These are phyloP conservation scores for Fusarium temperatum DNA, from an alignment of 2,329 filamentous ascomycete genomes.

Conservation along the genomic window DNA sequence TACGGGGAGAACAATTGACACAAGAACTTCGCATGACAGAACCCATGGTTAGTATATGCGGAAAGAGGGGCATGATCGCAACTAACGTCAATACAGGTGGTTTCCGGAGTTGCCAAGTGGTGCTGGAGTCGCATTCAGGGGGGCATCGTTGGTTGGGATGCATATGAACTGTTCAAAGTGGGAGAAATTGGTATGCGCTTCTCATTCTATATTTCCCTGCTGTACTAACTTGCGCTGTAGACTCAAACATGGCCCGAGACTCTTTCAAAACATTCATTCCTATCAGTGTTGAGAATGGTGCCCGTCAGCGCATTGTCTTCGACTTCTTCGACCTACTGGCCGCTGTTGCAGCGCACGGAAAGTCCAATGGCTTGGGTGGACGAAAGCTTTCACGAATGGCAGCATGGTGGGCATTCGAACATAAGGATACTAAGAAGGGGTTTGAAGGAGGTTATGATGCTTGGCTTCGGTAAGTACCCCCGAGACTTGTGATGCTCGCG, in stretches of 20 bases:
- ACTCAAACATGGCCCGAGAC: conserved; percentile 90
- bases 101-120: conserved; percentile 96
- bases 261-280: conserved; percentile 98
- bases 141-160: conserved; percentile 95
- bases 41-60: conserved; percentile 75
- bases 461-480: conserved; percentile 75
- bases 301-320: conserved; percentile 88
- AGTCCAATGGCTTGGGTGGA: conserved; percentile 90
- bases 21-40: conserved; percentile 94
- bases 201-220: not conserved
- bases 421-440: conserved; percentile 84
- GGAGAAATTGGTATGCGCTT: conserved; percentile 79
- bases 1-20: conserved; percentile 74
- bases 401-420: conserved; percentile 98
- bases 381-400: conserved; percentile 94
- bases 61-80: not conserved
- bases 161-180: conserved; percentile 94
- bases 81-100: conserved; percentile 67
- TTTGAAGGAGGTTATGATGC: conserved; percentile 94
- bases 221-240: conserved; percentile 56
- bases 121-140: conserved; percentile 94
- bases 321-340: conserved; percentile 96
- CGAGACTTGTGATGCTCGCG: conserved; percentile 1
- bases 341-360: conserved; percentile 90
- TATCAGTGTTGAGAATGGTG: conserved; percentile 86